phyloP scores from a whole-genome alignment of 345 rosid species.

The Populus pruinosa region DNA sequence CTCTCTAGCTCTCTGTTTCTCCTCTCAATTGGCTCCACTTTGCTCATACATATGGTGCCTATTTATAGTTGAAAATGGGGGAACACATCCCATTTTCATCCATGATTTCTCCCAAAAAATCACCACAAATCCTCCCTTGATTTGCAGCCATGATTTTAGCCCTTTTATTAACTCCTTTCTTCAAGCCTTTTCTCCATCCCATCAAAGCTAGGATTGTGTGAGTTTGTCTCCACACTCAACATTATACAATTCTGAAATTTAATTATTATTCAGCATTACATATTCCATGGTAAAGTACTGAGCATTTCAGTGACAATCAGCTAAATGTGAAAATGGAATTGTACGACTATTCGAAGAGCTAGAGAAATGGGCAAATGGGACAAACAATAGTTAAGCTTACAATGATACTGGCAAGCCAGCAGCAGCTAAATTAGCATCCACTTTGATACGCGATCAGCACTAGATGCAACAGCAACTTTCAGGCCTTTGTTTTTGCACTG shows the following conservation, averaged over 20 bases:
- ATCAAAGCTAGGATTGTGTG: neutral
- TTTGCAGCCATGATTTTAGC: too few species aligned
- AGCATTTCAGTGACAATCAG: neutral
- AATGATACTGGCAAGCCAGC: slow-evolving; percentile 68
- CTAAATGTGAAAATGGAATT: neutral
- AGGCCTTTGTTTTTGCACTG: slow-evolving; percentile 87
- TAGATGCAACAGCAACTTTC: slow-evolving; percentile 93
- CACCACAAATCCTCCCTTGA: too few species aligned
- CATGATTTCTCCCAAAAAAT: too few species aligned
- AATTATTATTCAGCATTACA: neutral
- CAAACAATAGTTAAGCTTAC: slow-evolving; percentile 38
- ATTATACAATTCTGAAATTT: neutral
- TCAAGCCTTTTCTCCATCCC: neutral
- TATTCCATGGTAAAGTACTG: neutral
- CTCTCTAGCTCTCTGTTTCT: too few species aligned
- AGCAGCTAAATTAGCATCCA: slow-evolving; percentile 88
- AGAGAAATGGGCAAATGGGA: neutral
- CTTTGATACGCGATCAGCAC: slow-evolving; percentile 90
- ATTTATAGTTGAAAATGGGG: too few species aligned
- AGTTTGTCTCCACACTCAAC: neutral
- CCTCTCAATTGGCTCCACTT: too few species aligned
- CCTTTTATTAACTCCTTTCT: neutral
- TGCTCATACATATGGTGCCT: too few species aligned
- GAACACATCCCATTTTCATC: too few species aligned
- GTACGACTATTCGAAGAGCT: neutral